Evolutionary conservation across 169 alveolate species (phyloP).

Genomic region (Eimeria acervulina): DNA sequence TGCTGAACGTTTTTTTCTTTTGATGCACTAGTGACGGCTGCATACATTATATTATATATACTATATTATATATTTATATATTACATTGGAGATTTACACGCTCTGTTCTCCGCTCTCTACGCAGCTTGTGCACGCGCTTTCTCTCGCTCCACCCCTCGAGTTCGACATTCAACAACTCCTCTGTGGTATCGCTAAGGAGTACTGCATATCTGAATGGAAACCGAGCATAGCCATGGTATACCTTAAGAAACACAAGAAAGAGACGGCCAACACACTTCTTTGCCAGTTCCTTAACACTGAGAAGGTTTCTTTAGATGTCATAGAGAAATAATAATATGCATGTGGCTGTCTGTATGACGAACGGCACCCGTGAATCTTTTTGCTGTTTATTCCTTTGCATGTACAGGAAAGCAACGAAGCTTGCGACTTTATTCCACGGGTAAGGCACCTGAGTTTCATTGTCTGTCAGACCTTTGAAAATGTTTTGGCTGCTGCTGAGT

Average conservation of each 20-base stretch:
- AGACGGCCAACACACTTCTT: background rate
- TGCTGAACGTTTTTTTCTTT: too few relatives aligned
- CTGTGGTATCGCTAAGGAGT: slow-evolving; percentile 74
- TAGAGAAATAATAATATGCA: background rate
- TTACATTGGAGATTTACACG: too few relatives aligned
- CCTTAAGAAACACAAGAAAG: background rate
- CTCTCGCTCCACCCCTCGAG: slow-evolving; percentile 80
- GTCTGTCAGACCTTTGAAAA: background rate
- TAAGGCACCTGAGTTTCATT: background rate
- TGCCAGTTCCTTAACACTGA: background rate
- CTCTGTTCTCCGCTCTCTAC: background rate
- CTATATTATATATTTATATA: too few relatives aligned
- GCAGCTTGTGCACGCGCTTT: slow-evolving; percentile 80
- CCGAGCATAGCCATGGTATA: slow-evolving; percentile 54
- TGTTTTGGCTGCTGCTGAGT: too few relatives aligned
- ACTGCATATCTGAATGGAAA: slow-evolving; percentile 55
- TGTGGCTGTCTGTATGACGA: background rate
- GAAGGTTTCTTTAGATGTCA: background rate
- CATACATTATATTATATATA: too few relatives aligned
- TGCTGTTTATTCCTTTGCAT: background rate
- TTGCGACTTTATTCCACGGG: slow-evolving; percentile 48
- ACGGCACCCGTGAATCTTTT: background rate
- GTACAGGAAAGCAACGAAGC: background rate
- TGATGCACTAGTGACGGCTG: too few relatives aligned
- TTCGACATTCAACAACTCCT: slow-evolving; percentile 77